Conservation (phyloP, 768 basidiomycete species). For the Naganishia vaughanmartiniae region DNA sequence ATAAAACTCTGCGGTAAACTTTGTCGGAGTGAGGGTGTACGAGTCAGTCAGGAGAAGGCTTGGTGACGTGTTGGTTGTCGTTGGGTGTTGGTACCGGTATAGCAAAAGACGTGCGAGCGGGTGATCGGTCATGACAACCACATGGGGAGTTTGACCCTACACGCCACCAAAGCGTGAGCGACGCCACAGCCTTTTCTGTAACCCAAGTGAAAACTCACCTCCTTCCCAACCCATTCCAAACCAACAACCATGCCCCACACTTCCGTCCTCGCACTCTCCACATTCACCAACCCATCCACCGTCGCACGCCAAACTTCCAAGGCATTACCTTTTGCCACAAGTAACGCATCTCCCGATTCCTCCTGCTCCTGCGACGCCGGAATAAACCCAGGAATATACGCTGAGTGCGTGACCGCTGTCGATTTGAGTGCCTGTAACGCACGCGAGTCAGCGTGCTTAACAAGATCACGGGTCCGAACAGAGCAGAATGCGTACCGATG, state of each 20-base stretch:
- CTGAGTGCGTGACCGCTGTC: conserved; percentile 43
- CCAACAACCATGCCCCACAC: conserved; percentile 49
- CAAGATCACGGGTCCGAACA: too few relatives aligned
- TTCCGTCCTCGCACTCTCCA: conserved; percentile 34
- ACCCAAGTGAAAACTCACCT: conserved; percentile 32
- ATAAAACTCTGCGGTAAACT: conserved; percentile 48
- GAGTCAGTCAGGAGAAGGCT: conserved; percentile 38
- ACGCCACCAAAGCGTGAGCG: not conserved
- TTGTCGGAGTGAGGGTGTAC: conserved; percentile 34
- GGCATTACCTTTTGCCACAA: conserved; percentile 46
- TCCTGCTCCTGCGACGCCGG: conserved; percentile 31
- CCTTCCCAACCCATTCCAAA: conserved; percentile 41
- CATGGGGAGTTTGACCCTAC: conserved; percentile 36
- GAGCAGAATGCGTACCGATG: not conserved
- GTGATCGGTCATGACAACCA: conserved; percentile 45
- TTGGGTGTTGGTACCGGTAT: conserved; percentile 32
- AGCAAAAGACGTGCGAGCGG: conserved; percentile 47
- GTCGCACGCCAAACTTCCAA: conserved; percentile 45
- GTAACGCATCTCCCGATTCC: conserved; percentile 28
- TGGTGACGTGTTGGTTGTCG: not conserved
- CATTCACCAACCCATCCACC: conserved; percentile 37
- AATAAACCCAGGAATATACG: conserved; percentile 35
- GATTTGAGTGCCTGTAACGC: conserved; percentile 43
- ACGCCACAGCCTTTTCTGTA: not conserved
- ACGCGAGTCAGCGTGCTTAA: too few relatives aligned